Percentiles rank a stretch among this genome's conserved stretches.
phyloP scores from a whole-genome alignment of 1,284 basidiomycete species.

The Puccinia hordei region DNA sequence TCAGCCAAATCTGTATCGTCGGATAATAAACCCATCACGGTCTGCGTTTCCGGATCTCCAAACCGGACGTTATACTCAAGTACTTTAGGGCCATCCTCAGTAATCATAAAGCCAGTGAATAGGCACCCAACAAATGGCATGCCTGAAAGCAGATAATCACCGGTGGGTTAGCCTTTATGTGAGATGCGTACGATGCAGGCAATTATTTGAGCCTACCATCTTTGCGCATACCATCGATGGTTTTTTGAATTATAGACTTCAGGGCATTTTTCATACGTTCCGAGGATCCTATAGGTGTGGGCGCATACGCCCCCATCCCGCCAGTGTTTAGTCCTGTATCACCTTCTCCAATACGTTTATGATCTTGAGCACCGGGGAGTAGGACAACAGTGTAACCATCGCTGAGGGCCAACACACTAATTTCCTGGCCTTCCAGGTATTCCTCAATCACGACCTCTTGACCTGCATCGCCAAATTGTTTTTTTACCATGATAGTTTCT shows the following conservation, averaged over 20 bases:
- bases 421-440: slow-evolving; percentile 82
- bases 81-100: slow-evolving; percentile 83
- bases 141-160: slow-evolving; percentile 61
- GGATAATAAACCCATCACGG: slow-evolving; percentile 78
- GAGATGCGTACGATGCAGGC: neutral
- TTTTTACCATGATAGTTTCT: slow-evolving; percentile 82
- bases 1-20: slow-evolving; percentile 79
- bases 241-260: slow-evolving; percentile 74
- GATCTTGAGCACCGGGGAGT: slow-evolving; percentile 93
- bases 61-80: slow-evolving; percentile 99
- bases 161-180: neutral
- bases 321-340: slow-evolving; percentile 93
- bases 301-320: slow-evolving; percentile 97
- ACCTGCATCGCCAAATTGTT: slow-evolving; percentile 83
- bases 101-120: slow-evolving; percentile 95
- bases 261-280: slow-evolving; percentile 77
- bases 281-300: slow-evolving; percentile 78
- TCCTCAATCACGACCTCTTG: slow-evolving; percentile 78
- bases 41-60: slow-evolving; percentile 97
- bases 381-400: slow-evolving; percentile 92
- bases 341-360: slow-evolving; percentile 96
- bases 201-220: slow-evolving; percentile 62
- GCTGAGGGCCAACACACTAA: slow-evolving; percentile 90
- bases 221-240: slow-evolving; percentile 90
- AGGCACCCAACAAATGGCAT: slow-evolving; percentile 94